A percentile compares a stretch with the other conserved stretches of the same genome.
Conservation (phyloP, 345 rosid genomes). For the Geranium rotundifolium region DNA sequence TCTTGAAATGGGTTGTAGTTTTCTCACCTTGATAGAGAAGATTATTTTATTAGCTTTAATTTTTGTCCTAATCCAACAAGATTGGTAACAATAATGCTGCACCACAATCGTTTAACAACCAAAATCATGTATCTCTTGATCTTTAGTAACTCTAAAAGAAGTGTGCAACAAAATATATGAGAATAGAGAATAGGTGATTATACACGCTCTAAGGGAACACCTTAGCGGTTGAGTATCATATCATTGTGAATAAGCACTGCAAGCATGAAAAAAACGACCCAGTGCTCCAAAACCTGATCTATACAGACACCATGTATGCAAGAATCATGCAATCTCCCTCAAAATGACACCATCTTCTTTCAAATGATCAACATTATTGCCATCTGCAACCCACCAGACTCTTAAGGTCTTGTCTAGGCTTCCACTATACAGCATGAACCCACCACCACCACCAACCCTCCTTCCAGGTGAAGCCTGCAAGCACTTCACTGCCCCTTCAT, state of each 20-base stretch:
- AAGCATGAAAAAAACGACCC: constrained; percentile 18
- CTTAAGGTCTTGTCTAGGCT: constrained; percentile 80
- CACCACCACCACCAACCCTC: constrained; percentile 25
- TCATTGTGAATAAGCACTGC: too few relatives aligned
- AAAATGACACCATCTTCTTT: constrained; percentile 9
- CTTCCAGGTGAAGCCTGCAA: constrained; percentile 53
- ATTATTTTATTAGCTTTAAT: not conserved
- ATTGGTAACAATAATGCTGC: not conserved
- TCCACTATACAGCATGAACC: constrained; percentile 88
- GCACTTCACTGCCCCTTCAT: constrained; percentile 85
- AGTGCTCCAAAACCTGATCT: constrained; percentile 13
- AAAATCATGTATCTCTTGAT: not conserved
- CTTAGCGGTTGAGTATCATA: too few relatives aligned
- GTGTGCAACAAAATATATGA: too few relatives aligned
- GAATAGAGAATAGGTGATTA: too few relatives aligned
- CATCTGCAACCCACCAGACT: constrained; percentile 78
- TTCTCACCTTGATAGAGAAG: constrained; percentile 6
- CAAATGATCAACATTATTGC: not conserved
- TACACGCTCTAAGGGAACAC: too few relatives aligned
- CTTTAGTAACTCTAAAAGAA: not conserved
- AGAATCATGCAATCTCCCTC: constrained; percentile 1
- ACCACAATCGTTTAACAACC: not conserved
- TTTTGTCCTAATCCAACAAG: constrained; percentile 6
- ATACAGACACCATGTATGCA: not conserved
- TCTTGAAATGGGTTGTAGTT: not conserved